Conservation (phyloP, 176 grass and related monocot genomes). For the Dactylis glomerata region DNA sequence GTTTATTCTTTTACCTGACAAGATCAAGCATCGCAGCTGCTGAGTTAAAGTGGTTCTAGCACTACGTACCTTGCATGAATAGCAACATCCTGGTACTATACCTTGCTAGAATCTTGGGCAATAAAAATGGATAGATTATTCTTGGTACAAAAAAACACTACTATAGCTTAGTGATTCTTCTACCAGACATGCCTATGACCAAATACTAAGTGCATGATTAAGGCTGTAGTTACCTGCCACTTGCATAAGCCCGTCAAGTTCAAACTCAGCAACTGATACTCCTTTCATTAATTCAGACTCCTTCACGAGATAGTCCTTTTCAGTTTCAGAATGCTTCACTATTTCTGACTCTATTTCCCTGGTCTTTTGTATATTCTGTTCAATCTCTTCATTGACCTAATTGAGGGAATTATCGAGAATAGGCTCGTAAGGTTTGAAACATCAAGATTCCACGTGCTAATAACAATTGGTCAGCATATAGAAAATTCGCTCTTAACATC, state of each 20-base stretch:
- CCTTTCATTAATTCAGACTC: conserved; percentile 55
- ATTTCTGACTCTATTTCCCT: conserved; percentile 82
- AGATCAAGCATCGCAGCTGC: too few relatives aligned
- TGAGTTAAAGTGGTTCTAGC: neutral
- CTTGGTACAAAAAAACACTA: neutral
- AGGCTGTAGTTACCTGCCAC: conserved; percentile 69
- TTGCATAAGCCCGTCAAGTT: conserved; percentile 64
- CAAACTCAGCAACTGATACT: conserved; percentile 39
- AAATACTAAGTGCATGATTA: conserved; percentile 13
- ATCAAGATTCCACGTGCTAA: conserved; percentile 3
- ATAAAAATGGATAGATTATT: too few relatives aligned
- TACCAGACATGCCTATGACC: neutral
- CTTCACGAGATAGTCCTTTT: conserved; percentile 57
- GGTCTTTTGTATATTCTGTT: conserved; percentile 75
- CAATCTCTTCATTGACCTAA: conserved; percentile 89
- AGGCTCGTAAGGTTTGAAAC: conserved; percentile 6
- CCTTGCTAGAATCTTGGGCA: neutral
- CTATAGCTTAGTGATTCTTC: neutral
- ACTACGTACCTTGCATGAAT: neutral
- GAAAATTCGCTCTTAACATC: neutral
- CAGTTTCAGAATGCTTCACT: conserved; percentile 63
- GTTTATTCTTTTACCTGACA: too few relatives aligned
- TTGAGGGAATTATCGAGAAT: conserved; percentile 10
- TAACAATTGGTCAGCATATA: conserved; percentile 19
- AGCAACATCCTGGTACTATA: neutral